Base-by-base conservation (phyloP, 1,284 basidiomycete species). In the Takashimella tepidaria region DNA sequence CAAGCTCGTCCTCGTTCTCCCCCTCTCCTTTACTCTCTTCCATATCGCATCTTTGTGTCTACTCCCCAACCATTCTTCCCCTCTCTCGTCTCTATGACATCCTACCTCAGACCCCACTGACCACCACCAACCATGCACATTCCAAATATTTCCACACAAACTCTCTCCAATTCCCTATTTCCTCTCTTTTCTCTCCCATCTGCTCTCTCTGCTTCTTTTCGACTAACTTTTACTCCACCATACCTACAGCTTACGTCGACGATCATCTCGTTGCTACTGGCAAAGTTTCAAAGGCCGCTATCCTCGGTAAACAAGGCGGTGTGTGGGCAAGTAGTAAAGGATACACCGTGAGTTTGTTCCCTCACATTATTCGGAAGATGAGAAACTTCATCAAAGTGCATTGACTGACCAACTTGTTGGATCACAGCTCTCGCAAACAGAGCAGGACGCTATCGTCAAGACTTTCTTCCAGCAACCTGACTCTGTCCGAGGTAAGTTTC, bases 241-340 rank as follows among this genome's bases (percentile, higher is more conserved):
- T 37, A n/a, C 41, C 16, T 54, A 23, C 68, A 92, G 90, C 78
- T 55, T 95, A 95, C 79, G 89, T 96, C 73, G 90, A 97, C 77
- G 77, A 78, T 68, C 86, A 92, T 73, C 84, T 97, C 58, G 74
- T 95, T 61, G 88, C 84, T 25, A 87, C 80, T 54, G 85, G 84
- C 64, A 89, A 84, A 76, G 79, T 96, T 71, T 54, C 78, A 41
- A 81, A 83, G 66, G 92, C 89, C 41, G 91, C 91, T 43, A 96
- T 97, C 75, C 61, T 97, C 50, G 92, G 92, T 41, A 82, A 81
- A 60, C 78, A 84, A 65, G 91, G 92, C 48, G 92, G 93, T 57
- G 81, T 93, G 23, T 97, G 93, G 93, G 92, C 91, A 20, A 66
- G 81, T 5, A 84, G 84, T 13, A 12, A 81, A 8, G 87, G 84